Base-by-base conservation (phyloP, 495 filamentous ascomycete species). In the Xylaria cubensis region DNA sequence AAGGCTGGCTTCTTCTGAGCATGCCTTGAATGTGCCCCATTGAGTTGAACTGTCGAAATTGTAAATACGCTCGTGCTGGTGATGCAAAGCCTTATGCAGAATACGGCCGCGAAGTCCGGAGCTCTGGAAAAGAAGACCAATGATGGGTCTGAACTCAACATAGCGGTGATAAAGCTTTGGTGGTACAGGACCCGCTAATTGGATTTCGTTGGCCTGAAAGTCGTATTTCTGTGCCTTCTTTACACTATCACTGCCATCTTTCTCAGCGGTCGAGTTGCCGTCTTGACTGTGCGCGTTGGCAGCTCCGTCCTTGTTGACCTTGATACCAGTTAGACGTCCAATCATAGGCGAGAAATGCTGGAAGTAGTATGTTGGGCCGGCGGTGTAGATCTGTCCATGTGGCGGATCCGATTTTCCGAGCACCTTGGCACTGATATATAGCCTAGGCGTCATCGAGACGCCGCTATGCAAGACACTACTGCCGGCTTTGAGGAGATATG, bases 171-270 rank as follows among this genome's bases (percentile, higher is more conserved):
- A 97, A 34, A 98, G 84, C 59, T 88, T 82, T 3, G 86, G 78
- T 0, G 95, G 94, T 0, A 95, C 91, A 0, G 95, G 95, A 0
- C 95, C 95, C 29, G 86, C 84, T 39, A 98, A 87, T 73, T 98
- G 95, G 58, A 98, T 90, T 73, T 97, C 91, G 79, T 95, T 96
- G 48, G 95, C 94, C 87, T 97, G 94, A 82, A 98, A 98, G 79
- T 94, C 92, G 78, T 95, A 94, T 80, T 88, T 90, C 69, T 91
- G 83, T n/a, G 89, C 84, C 72, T 86, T 86, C 75, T 72, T 85
- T 69, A 75, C 81, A 79, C 48, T 82, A 80, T 72, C 75, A n/a
- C 77, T 74, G 42, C 73, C 63, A 34, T 78, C 29, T 8, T 76
- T 63, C 44, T 79, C 69, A 13, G 70, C 67, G 29, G 72, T 69